Base-by-base conservation (phyloP, 345 rosid species). In the Nephelium lappaceum region DNA sequence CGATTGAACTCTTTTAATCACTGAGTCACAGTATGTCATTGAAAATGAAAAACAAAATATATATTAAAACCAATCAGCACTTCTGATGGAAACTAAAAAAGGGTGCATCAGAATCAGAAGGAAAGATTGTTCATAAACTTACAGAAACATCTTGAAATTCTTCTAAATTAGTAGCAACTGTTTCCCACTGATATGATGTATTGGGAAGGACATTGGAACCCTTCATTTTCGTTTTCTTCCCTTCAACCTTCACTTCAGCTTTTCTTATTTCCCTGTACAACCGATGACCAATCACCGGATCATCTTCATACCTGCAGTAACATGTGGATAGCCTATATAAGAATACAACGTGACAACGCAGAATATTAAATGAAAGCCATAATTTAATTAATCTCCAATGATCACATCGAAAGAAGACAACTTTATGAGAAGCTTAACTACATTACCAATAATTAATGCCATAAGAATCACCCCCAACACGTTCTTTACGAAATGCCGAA, bases 121-220 rank as follows among this genome's bases (percentile, higher is more conserved):
- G 60, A 65, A 43, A 78, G 72, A 73, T 71, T 21, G 64, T 60
- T 3, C 47, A 76, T 39, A 64, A 57, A 86, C 92, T 81, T 85
- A 91, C 94, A 71, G 92, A 87, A 83, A 91, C 94, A 84, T 92
- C 94, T 85, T 91, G 93, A 80, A 96, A 96, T 86, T 96, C 99
- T 81, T 94, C 98, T n/a, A 93, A 94, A 85, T 90, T 96, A 27
- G 98, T 89, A 72, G 99, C 98, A 80, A 96, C 92, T 65, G 99
- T 89, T 87, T 96, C 99, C 99, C 99, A 96, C 85, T 87, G 97
- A 89, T 89, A 92, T 74, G 93, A 84, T 71, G 91, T 69, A 74
- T 79, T 84, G 42, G 90, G 89, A 80, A 85, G 91, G 85, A 93
- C 87, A 80, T 86, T 87, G 53, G 99, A 94, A 71, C 99, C 99